A percentile compares a stretch with the other conserved stretches of the same genome.
phyloP scores from a whole-genome alignment of 108 stramenopile genomes.

The Pseudonitzschia pungens region DNA sequence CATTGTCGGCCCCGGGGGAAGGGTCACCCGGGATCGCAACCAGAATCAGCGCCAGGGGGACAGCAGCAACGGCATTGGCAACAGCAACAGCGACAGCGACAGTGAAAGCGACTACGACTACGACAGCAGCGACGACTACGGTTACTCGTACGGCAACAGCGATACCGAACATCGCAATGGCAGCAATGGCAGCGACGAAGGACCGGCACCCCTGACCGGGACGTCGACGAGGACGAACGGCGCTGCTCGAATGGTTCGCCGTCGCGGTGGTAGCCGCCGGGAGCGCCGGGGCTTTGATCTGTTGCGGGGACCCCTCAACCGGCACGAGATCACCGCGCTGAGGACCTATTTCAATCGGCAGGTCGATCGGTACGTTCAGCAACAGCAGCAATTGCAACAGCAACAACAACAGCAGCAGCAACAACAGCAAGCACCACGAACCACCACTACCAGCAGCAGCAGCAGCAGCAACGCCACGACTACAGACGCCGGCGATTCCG shows the following conservation, averaged over 20 bases:
- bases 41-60: slow-evolving; percentile 6
- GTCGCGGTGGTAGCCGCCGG: slow-evolving; percentile 1
- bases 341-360: slow-evolving; percentile 76
- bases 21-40: slow-evolving; percentile 32
- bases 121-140: not conserved
- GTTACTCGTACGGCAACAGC: too few species aligned
- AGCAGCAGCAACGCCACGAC: not conserved
- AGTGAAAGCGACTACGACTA: too few species aligned
- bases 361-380: slow-evolving; percentile 65
- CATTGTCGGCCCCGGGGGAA: slow-evolving; percentile 52
- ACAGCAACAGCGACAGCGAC: not conserved
- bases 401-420: slow-evolving; percentile 11
- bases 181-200: too few species aligned
- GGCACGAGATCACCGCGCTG: slow-evolving; percentile 69
- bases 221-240: not conserved
- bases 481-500: too few species aligned
- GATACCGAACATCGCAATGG: too few species aligned
- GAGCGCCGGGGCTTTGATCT: slow-evolving; percentile 81
- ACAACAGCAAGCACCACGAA: not conserved
- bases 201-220: not conserved
- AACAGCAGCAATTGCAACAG: slow-evolving; percentile 20
- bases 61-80: not conserved
- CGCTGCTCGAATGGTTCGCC: too few species aligned
- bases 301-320: slow-evolving; percentile 52
- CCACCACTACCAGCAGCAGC: not conserved